Percentiles rank a stretch among this genome's conserved stretches.
These are phyloP conservation scores for Phellopilus nigrolimitatus DNA, from an alignment of 1,284 basidiomycete genomes.

Conservation along the genomic window DNA sequence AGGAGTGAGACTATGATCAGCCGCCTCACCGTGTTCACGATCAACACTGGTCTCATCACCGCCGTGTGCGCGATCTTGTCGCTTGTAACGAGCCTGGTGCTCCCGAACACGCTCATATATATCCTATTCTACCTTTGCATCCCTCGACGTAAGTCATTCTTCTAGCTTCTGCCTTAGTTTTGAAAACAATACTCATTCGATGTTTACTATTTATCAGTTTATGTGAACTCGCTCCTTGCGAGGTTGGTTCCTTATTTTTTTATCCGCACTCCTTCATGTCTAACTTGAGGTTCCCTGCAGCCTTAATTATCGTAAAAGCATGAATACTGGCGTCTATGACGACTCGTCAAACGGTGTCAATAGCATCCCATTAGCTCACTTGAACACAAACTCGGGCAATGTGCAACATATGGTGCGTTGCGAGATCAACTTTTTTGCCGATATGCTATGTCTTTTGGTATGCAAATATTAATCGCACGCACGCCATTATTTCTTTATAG, in stretches of 20 bases:
- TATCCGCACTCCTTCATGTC: too few species aligned
- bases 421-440: not conserved
- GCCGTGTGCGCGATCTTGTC: conserved; percentile 6
- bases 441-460: too few species aligned
- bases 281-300: not conserved
- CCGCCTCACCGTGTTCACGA: conserved; percentile 4
- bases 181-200: not conserved
- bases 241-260: not conserved
- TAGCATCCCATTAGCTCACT: not conserved
- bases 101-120: conserved; percentile 3
- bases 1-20: conserved; percentile 5
- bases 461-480: too few species aligned
- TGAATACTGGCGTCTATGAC: not conserved
- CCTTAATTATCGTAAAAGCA: not conserved
- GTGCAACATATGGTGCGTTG: not conserved
- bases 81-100: not conserved
- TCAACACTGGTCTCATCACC: conserved; percentile 11
- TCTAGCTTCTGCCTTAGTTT: too few species aligned
- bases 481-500: too few species aligned
- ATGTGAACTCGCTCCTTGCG: conserved; percentile 2
- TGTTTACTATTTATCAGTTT: not conserved
- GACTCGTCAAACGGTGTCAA: not conserved
- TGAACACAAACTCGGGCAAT: not conserved
- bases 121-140: not conserved
- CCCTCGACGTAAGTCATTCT: not conserved